Conservation (phyloP, 495 filamentous ascomycete species). For the Penicillium roqueforti region DNA sequence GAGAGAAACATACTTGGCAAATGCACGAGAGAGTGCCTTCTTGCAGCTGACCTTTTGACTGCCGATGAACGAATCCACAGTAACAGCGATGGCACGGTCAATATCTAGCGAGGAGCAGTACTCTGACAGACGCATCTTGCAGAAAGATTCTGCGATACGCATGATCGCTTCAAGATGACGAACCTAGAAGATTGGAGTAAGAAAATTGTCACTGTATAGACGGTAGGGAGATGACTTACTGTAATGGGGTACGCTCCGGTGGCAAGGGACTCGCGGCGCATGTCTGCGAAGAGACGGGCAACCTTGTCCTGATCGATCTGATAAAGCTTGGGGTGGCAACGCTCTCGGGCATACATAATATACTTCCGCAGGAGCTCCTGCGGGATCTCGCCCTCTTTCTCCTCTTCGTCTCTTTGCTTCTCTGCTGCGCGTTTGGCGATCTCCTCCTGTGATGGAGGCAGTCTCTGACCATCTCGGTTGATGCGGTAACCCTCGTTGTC, state of each 20-base stretch:
- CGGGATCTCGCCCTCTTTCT: slow-evolving; percentile 74
- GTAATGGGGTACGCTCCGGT: slow-evolving; percentile 98
- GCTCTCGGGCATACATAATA: slow-evolving; percentile 91
- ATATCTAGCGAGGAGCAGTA: slow-evolving; percentile 88
- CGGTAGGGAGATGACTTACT: slow-evolving; percentile 49
- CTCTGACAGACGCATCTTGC: slow-evolving; percentile 91
- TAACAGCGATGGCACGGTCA: slow-evolving; percentile 94
- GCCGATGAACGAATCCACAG: slow-evolving; percentile 92
- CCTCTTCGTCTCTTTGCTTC: slow-evolving; percentile 47
- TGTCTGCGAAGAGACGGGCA: slow-evolving; percentile 89
- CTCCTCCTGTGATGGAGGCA: slow-evolving; percentile 37
- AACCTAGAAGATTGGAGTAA: slow-evolving; percentile 53
- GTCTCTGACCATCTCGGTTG: slow-evolving; percentile 31
- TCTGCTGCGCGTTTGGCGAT: slow-evolving; percentile 32
- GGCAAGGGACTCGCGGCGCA: slow-evolving; percentile 85
- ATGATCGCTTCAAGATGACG: slow-evolving; percentile 97
- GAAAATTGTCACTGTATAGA: slow-evolving; percentile 3
- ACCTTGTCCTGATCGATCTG: slow-evolving; percentile 99
- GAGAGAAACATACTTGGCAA: slow-evolving; percentile 79
- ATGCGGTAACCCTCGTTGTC: slow-evolving; percentile 46
- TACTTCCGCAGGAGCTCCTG: slow-evolving; percentile 95
- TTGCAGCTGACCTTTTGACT: slow-evolving; percentile 97
- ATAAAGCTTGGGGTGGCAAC: slow-evolving; percentile 86
- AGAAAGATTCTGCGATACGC: slow-evolving; percentile 87
- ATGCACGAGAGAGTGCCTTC: slow-evolving; percentile 91